A percentile compares a stretch with the other conserved stretches of the same genome.
phyloP scores from a whole-genome alignment of 1,139 yeast genomes.

The Lodderomyces orthopsilosis region DNA sequence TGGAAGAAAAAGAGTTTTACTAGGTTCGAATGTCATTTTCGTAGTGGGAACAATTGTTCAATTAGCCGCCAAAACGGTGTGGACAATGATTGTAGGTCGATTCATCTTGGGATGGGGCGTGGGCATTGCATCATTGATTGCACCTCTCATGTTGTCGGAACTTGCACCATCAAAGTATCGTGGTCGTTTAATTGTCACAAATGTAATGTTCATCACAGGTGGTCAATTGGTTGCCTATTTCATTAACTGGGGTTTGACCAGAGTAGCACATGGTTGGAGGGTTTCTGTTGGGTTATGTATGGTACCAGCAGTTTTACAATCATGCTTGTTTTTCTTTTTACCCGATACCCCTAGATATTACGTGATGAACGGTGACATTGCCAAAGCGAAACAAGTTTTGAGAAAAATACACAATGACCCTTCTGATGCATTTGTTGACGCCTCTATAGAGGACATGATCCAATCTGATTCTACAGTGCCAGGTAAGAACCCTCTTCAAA shows the following conservation, averaged over 20 bases:
- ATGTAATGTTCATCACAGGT: conserved; percentile 76
- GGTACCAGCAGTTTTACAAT: conserved; percentile 81
- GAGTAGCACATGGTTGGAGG: conserved; percentile 86
- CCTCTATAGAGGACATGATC: conserved; percentile 58
- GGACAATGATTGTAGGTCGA: conserved; percentile 92
- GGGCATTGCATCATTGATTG: conserved; percentile 86
- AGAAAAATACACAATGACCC: conserved; percentile 56
- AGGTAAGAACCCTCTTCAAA: conserved; percentile 52
- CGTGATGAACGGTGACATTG: conserved; percentile 64
- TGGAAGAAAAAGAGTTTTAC: conserved; percentile 79
- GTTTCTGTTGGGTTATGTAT: conserved; percentile 85
- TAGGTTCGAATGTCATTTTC: conserved; percentile 77
- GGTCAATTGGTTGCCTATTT: conserved; percentile 92
- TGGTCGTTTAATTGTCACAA: conserved; percentile 74
- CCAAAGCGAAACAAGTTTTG: conserved; percentile 65
- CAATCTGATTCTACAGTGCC: conserved; percentile 60
- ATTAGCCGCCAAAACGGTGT: conserved; percentile 71
- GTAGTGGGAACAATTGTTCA: conserved; percentile 82
- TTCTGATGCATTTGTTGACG: conserved; percentile 53
- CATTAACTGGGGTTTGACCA: conserved; percentile 83
- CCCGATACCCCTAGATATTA: conserved; percentile 96
- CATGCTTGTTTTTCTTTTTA: conserved; percentile 72
- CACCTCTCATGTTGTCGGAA: conserved; percentile 89
- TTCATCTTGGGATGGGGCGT: conserved; percentile 94
- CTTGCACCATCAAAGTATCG: conserved; percentile 89